Percentiles rank a stretch among this genome's conserved stretches.
Conservation (phyloP, 148 eudicot genomes). For the Vaccinium vitisidaea region DNA sequence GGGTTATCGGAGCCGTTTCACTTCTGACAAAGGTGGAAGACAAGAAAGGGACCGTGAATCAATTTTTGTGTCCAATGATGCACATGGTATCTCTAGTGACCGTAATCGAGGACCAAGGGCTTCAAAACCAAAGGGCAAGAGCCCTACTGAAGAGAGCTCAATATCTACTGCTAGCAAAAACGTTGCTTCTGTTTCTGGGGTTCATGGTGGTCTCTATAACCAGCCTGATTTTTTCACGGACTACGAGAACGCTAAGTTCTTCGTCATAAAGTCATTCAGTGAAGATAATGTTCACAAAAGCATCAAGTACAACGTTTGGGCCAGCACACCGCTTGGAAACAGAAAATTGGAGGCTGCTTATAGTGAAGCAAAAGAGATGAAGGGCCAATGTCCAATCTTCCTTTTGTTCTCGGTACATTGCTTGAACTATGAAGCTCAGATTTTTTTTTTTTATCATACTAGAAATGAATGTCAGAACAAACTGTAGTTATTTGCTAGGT, state of each 20-base stretch:
- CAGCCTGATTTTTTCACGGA: slow-evolving; percentile 64
- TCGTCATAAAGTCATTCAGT: slow-evolving; percentile 91
- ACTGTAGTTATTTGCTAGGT: background rate
- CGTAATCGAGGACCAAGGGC: slow-evolving; percentile 97
- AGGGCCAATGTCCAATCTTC: slow-evolving; percentile 68
- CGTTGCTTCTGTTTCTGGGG: slow-evolving; percentile 50
- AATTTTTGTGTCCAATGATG: slow-evolving; percentile 23
- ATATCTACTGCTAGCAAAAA: slow-evolving; percentile 35
- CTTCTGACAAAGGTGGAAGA: slow-evolving; percentile 62
- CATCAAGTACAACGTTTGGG: slow-evolving; percentile 87
- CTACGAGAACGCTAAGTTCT: slow-evolving; percentile 83
- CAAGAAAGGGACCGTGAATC: slow-evolving; percentile 62
- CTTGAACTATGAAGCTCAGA: slow-evolving; percentile 18
- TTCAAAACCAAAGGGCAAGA: slow-evolving; percentile 63
- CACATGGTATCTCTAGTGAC: slow-evolving; percentile 57
- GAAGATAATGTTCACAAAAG: slow-evolving; percentile 97
- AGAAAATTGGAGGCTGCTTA: slow-evolving; percentile 88
- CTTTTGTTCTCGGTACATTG: slow-evolving; percentile 87
- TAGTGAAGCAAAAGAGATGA: slow-evolving; percentile 65
- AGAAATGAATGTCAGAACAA: background rate
- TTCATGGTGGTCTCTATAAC: slow-evolving; percentile 49
- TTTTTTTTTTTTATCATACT: background rate
- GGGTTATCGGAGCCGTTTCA: slow-evolving; percentile 45
- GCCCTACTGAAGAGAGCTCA: slow-evolving; percentile 39
- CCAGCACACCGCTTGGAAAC: slow-evolving; percentile 95